Percentiles rank a stretch among this genome's conserved stretches.
Evolutionary conservation across 208 protist genomes (phyloP).

Genomic region (Leishmania guyanensis): DNA sequence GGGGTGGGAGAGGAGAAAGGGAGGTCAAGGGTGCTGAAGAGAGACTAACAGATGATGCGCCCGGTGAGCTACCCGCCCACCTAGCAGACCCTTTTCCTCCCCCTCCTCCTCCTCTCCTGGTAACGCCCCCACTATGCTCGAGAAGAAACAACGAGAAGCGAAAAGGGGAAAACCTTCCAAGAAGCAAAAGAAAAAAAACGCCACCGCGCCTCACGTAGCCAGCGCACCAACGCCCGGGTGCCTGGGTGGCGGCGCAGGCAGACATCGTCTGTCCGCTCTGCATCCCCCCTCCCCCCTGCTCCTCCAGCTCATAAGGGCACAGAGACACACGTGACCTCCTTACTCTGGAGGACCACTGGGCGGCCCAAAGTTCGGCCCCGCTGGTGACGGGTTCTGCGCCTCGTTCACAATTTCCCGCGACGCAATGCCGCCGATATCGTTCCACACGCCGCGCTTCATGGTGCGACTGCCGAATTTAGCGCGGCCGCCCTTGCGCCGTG

Average conservation of each 20-base stretch:
- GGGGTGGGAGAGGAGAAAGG: not conserved
- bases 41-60: not conserved
- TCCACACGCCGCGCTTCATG: constrained; percentile 71
- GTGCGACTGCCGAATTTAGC: constrained; percentile 72
- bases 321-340: not conserved
- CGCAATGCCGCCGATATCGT: constrained; percentile 68
- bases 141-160: not conserved
- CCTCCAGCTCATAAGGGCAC: not conserved
- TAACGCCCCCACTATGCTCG: not conserved
- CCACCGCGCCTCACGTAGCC: not conserved
- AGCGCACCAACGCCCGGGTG: too few species aligned
- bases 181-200: not conserved
- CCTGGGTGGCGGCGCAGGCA: not conserved
- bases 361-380: constrained; percentile 45
- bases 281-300: not conserved
- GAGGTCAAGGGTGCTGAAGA: not conserved
- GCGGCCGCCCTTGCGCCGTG: constrained; percentile 72
- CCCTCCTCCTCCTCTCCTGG: not conserved
- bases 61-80: not conserved
- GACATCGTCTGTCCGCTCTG: not conserved
- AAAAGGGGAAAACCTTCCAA: too few species aligned
- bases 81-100: not conserved
- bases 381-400: constrained; percentile 45
- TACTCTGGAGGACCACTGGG: constrained; percentile 63
- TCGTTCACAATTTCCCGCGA: constrained; percentile 44